phyloP scores from a whole-genome alignment of 805 yeast species.

The Candida succiphila region DNA sequence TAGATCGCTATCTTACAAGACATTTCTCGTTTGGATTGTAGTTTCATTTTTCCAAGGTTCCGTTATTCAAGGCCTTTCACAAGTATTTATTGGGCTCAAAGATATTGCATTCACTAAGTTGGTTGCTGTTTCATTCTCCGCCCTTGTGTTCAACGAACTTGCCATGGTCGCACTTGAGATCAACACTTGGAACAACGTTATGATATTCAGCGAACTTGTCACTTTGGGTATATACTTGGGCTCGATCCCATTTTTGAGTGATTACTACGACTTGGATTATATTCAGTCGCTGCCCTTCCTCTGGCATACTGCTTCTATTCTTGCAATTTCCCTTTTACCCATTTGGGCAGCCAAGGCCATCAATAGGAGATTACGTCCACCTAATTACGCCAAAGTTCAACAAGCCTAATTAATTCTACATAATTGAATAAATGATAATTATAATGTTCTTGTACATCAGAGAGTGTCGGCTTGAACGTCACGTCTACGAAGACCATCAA shows the following conservation, averaged over 20 bases:
- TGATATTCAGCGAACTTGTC: constrained; percentile 63
- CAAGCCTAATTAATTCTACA: constrained; percentile 33
- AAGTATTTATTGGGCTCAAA: constrained; percentile 57
- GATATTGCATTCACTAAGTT: constrained; percentile 46
- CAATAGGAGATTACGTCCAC: constrained; percentile 75
- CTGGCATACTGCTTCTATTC: constrained; percentile 60
- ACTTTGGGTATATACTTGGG: constrained; percentile 60
- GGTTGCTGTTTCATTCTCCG: constrained; percentile 83
- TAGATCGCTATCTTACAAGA: constrained; percentile 71
- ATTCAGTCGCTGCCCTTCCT: constrained; percentile 46
- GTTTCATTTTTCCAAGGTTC: constrained; percentile 88
- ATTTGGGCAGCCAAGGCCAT: constrained; percentile 80
- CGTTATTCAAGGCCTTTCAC: constrained; percentile 76
- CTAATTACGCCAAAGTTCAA: constrained; percentile 95
- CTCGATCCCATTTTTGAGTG: constrained; percentile 75
- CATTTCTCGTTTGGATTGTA: constrained; percentile 86
- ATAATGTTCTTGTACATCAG: background rate
- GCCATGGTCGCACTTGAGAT: constrained; percentile 90
- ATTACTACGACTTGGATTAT: constrained; percentile 73
- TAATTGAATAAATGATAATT: no score
- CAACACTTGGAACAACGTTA: constrained; percentile 78
- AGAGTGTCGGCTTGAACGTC: background rate
- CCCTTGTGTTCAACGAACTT: constrained; percentile 74
- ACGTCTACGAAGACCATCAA: no score
- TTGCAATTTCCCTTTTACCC: constrained; percentile 70